Base-by-base conservation (phyloP, 805 yeast genomes). In the Suhomyces vadensis region DNA sequence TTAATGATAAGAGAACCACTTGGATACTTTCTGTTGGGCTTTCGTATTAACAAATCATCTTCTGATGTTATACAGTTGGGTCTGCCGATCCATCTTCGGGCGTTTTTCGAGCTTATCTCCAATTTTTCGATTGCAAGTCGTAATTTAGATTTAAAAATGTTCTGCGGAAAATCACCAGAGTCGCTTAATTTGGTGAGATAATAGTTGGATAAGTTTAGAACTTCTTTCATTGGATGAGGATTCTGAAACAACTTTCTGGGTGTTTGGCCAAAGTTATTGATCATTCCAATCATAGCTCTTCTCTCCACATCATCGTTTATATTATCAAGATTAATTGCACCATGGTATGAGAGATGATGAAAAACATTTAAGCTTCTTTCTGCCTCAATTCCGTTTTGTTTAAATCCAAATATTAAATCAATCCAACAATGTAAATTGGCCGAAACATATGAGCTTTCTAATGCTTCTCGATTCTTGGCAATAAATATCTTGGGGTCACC, bases 181-280 rank as follows among this genome's bases (percentile, higher is more conserved):
- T 57, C 63, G 1, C 59, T 48, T 1, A 60, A 39, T 20, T 70
- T 69, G 10, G 40, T 42, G 24, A 67, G 46, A 44, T 71, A 67
- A 25, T 69, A 55, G 27, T 58, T 57, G 2, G 82, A 64, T 21
- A 61, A 44, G 17, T 67, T 63, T n/a, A 67, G 51, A 0, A 64
- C 62, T 2, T 69, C 78, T 43, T 74, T 70, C 20, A 57, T 50
- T 1, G 85, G 83, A 61, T 89, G 96, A 0, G 90, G 84, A 41
- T 75, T 76, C 13, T 66, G 69, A 53, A 90, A 87, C 8, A 90
- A 66, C 53, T 85, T 87, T 39, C 77, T 57, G 1, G 97, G 97
- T 0, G 95, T 89, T 58, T 89, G 97, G 0, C 97, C 97, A 71
- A 89, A 89, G 62, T 89, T 89, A 58, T 90, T 94, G 41, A 89